Evolutionary conservation across 2,329 filamentous ascomycete genomes (phyloP).

Genomic region (Boeremia lycopersici): DNA sequence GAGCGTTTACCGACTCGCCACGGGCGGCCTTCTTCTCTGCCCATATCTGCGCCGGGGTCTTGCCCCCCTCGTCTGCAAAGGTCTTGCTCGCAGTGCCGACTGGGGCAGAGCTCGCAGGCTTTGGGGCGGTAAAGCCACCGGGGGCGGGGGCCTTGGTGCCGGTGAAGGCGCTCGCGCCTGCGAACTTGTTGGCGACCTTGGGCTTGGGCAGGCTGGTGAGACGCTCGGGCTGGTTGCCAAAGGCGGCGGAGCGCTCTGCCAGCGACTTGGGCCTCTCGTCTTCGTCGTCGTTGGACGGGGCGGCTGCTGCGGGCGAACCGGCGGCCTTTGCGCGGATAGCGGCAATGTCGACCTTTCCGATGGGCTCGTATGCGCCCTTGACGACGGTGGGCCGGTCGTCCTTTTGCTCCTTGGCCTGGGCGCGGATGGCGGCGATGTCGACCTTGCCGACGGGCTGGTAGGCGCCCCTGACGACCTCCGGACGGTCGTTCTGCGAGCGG

Average conservation of each 20-base stretch:
- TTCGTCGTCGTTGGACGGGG: conserved; percentile 54
- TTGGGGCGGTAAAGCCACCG: conserved; percentile 66
- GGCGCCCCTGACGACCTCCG: conserved; percentile 77
- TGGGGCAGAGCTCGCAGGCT: conserved; percentile 64
- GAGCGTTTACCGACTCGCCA: conserved; percentile 60
- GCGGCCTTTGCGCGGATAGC: conserved; percentile 87
- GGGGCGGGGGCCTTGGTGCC: conserved; percentile 91
- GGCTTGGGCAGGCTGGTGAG: conserved; percentile 90
- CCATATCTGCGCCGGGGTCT: conserved; percentile 96
- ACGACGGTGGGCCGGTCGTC: conserved; percentile 85
- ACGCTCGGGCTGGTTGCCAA: conserved; percentile 72
- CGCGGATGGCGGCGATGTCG: conserved; percentile 89
- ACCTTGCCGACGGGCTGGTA: conserved; percentile 97
- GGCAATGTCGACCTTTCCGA: conserved; percentile 96
- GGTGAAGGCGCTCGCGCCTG: conserved; percentile 71
- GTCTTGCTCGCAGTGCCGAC: conserved; percentile 85
- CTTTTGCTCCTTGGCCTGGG: conserved; percentile 68
- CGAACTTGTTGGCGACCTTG: conserved; percentile 91
- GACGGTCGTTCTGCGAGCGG: conserved; percentile 55
- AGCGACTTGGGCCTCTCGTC: conserved; percentile 62
- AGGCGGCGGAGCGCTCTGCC: conserved; percentile 77
- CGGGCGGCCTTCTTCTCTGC: conserved; percentile 94
- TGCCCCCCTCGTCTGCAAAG: conserved; percentile 92
- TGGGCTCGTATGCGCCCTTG: conserved; percentile 91
- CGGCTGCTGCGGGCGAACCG: conserved; percentile 54